Base-by-base conservation (phyloP, 2,329 filamentous ascomycete species). In the Drechslera avenae region DNA sequence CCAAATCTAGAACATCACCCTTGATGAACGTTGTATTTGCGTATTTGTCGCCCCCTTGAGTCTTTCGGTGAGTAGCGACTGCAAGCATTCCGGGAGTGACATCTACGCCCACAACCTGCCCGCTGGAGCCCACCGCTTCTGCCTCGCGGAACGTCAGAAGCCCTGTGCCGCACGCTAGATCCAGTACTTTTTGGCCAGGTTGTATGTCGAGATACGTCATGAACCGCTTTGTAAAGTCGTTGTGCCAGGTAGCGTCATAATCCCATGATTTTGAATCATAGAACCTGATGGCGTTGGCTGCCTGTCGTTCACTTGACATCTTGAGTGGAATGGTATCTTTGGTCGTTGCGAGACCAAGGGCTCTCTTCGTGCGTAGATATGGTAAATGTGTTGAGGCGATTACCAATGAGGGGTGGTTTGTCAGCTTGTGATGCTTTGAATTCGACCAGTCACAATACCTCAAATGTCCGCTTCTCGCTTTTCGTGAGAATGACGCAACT, bases 111-210 rank as follows among this genome's bases (percentile, higher is more conserved):
- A 74, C 46, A 1, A 79, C 73, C 6, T 54, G 44, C 8, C 76
- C 76, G 6, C 57, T 48, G 9, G 68, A 50, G 0, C 75, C 76
- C 4, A 78, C 73, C 4, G 57, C 65, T n/a, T 74, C 62, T 8
- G 72, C 67, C 28, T 72, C 73, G 6, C 70, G 65, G 53, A 77
- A 72, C 1, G 71, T 73, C 13, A 78, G 63, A 0, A 79, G 69
- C 4, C 77, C 78, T 5, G 77, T 79, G 3, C 77, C 76, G 52
- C 76, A 78, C 5, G 76, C 77, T 13, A 79, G 64, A 46, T 79
- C 77, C 10, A 79, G 69, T n/a, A 79, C 59, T 17, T 69, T 50
- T 42, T 77, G 69, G 19, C 75, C 76, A 10, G 69, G 62, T n/a
- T 61, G 46, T 26, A 73, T 59, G 13, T 63, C 43, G 14, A 73